phyloP scores from a whole-genome alignment of 129 eudicot species.

The Helianthus annuus region DNA sequence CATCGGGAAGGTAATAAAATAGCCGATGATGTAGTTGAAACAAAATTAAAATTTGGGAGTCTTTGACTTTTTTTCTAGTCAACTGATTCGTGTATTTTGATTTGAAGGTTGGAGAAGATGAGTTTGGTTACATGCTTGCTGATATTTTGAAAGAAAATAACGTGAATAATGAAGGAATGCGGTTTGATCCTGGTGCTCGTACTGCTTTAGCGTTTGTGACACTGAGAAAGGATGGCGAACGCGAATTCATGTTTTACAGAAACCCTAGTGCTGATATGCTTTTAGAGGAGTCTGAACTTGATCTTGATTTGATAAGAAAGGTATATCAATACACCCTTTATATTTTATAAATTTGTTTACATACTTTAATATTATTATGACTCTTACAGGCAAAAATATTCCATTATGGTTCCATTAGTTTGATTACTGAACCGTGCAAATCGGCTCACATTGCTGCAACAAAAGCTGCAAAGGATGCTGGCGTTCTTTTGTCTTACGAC shows the following conservation, averaged over 20 bases:
- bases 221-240: constrained; percentile 79
- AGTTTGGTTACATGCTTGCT: constrained; percentile 98
- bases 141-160: constrained; percentile 85
- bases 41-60: not conserved
- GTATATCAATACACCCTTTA: constrained; percentile 31
- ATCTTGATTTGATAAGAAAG: constrained; percentile 74
- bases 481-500: constrained; percentile 88
- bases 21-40: not conserved
- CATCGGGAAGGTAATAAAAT: constrained; percentile 76
- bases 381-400: constrained; percentile 85
- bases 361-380: not conserved
- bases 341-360: not conserved
- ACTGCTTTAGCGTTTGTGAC: constrained; percentile 97
- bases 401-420: constrained; percentile 95
- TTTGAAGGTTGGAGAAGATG: constrained; percentile 93
- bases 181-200: constrained; percentile 98
- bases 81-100: constrained; percentile 1
- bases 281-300: constrained; percentile 76
- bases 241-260: constrained; percentile 96
- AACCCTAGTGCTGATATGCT: constrained; percentile 99
- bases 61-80: not conserved
- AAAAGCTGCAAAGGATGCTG: constrained; percentile 93
- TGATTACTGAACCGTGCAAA: constrained; percentile 97
- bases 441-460: constrained; percentile 97
- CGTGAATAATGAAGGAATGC: constrained; percentile 90